Evolutionary conservation across 2,329 filamentous ascomycete genomes (phyloP), one percentile per base, ranked within the genome.

Genomic region (Ophiobolus disseminans): DNA sequence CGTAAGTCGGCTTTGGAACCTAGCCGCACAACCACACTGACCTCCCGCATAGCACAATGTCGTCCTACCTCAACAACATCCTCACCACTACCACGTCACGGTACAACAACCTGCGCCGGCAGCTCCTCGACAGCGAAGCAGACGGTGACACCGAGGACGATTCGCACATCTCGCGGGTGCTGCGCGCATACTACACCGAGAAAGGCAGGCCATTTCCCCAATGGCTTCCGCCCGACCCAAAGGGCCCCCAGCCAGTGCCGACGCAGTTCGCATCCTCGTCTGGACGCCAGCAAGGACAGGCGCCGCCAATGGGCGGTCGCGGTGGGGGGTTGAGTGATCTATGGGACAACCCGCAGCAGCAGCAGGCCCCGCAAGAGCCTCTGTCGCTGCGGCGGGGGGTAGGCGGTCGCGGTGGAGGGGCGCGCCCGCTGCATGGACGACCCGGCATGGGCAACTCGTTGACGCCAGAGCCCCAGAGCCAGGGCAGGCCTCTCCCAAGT

Each of bases 211-310:
- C 86, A 1, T 89, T 92, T 55, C 94, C 94, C 1, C 76, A 80
- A 61, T 97, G 94, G 93, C 86, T 97, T 6, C 91, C 92, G 6
- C 87, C 90, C 5, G 90, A 96, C 72, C 92, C 91, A n/a, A 93
- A 90, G 74, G 84, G 83, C 3, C 85, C 85, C 32, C 62, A 62
- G 39, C 38, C 82, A 17, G 60, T 77, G 4, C 76, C 75, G 9
- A 58, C 57, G 72, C 83, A 48, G 70, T 85, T 53, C 79, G 83
- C 73, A 75, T 82, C 56, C 73, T 82, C 70, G 68, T 68, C 58
- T 53, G 72, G 58, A 49, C 71, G 64, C 30, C 66, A 68, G 43
- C 66, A 69, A 26, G 62, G 57, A 28, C 63, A 69, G 35, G 57
- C 48, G 21, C 47, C 52, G 13, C 55, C 57, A 11, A 57, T 60